Percentiles rank a stretch among this genome's conserved stretches.
Conservation (phyloP, 2,329 filamentous ascomycete species). For the Tolypocladium endophyticum region DNA sequence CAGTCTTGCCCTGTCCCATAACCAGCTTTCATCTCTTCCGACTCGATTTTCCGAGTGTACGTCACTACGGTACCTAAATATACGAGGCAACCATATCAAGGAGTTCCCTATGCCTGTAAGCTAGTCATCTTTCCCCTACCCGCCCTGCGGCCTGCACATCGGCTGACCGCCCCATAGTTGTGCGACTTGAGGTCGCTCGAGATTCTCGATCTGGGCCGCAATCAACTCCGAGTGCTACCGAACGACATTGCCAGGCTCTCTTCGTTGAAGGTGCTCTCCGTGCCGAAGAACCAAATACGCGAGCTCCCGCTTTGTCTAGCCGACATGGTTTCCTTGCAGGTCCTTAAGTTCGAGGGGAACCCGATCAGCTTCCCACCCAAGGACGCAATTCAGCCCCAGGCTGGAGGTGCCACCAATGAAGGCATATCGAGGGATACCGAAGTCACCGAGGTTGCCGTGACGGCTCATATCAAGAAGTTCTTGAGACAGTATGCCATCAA, state of each 20-base stretch:
- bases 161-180: constrained; percentile 43
- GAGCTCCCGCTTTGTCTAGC: constrained; percentile 75
- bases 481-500: constrained; percentile 42
- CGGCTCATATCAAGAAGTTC: constrained; percentile 51
- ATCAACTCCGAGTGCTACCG: constrained; percentile 69
- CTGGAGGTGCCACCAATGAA: constrained; percentile 44
- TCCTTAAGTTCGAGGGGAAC: constrained; percentile 84
- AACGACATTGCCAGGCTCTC: constrained; percentile 70
- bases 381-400: constrained; percentile 52
- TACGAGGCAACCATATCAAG: constrained; percentile 63
- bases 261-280: constrained; percentile 79
- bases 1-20: constrained; percentile 74
- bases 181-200: constrained; percentile 80
- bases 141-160: neutral
- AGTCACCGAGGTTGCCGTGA: constrained; percentile 49
- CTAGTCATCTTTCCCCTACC: constrained; percentile 2
- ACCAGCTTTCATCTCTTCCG: constrained; percentile 61
- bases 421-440: constrained; percentile 46
- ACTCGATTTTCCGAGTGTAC: constrained; percentile 64
- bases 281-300: constrained; percentile 79
- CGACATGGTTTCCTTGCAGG: constrained; percentile 81
- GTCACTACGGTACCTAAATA: constrained; percentile 69
- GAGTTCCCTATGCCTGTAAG: constrained; percentile 49
- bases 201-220: constrained; percentile 85
- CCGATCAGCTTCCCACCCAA: constrained; percentile 71